A percentile compares a stretch with the other conserved stretches of the same genome.
phyloP scores from a whole-genome alignment of 768 basidiomycete genomes.

The Brasilioporus rufonigricans region DNA sequence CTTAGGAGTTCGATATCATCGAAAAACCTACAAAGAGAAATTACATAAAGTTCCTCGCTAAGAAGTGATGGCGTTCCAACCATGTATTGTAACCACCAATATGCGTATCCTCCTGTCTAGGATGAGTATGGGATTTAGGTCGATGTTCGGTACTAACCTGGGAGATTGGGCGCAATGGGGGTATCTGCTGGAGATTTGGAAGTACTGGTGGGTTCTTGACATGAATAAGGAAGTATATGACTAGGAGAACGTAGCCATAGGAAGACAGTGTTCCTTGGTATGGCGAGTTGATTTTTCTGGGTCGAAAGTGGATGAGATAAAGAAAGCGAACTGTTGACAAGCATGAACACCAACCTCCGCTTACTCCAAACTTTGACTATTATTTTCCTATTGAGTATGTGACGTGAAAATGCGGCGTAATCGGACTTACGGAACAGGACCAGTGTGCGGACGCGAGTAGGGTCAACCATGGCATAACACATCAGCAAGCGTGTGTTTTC shows the following conservation, averaged over 20 bases:
- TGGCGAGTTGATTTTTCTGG: conserved; percentile 96
- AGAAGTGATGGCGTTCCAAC: conserved; percentile 35
- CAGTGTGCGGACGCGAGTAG: conserved; percentile 87
- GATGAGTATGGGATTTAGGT: conserved; percentile 11
- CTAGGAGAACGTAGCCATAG: conserved; percentile 96
- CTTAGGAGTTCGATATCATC: conserved; percentile 93
- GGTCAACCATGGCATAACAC: conserved; percentile 98
- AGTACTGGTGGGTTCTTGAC: conserved; percentile 97
- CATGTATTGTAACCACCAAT: conserved; percentile 81
- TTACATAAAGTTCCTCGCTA: conserved; percentile 10
- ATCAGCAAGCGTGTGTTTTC: conserved; percentile 95
- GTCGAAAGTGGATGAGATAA: conserved; percentile 1
- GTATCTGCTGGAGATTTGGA: conserved; percentile 94
- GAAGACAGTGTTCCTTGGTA: conserved; percentile 96
- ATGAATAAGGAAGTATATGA: conserved; percentile 96
- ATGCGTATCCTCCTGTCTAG: conserved; percentile 70
- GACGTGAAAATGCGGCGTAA: conserved; percentile 7
- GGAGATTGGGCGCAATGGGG: conserved; percentile 83
- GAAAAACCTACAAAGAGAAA: conserved; percentile 67
- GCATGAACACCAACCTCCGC: conserved; percentile 53
- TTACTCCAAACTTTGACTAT: conserved; percentile 99
- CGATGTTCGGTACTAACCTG: conserved; percentile 45
- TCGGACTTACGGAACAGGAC: conserved; percentile 89
- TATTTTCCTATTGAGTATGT: conserved; percentile 9
- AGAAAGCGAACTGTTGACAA: background rate